Percentiles rank a stretch among this genome's conserved stretches.
These are phyloP conservation scores for Zizania latifolia DNA, from an alignment of 176 grass and related monocot genomes.

Conservation along the genomic window DNA sequence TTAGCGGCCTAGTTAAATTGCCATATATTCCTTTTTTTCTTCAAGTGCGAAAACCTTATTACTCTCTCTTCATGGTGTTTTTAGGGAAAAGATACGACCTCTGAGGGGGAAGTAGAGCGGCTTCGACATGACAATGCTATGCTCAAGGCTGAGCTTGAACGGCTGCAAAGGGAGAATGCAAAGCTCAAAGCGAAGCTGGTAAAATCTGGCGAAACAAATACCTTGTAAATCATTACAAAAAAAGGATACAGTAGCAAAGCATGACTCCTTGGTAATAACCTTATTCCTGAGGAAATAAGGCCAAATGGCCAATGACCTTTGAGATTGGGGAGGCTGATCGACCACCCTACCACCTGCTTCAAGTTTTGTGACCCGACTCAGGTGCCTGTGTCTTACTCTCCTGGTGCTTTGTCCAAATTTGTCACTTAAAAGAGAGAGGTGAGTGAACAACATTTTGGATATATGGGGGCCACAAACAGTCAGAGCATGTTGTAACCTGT, in stretches of 20 bases:
- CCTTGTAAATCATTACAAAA: slow-evolving; percentile 21
- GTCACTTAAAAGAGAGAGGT: not conserved
- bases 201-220: not conserved
- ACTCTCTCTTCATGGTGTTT: not conserved
- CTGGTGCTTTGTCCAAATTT: too few species aligned
- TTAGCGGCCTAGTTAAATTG: not conserved
- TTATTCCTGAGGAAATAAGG: too few species aligned
- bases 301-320: not conserved
- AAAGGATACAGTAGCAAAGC: not conserved
- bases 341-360: not conserved
- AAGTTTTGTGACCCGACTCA: not conserved
- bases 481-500: slow-evolving; percentile 35
- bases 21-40: not conserved
- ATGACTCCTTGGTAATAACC: not conserved
- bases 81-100: slow-evolving; percentile 38
- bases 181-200: slow-evolving; percentile 40
- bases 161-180: slow-evolving; percentile 56
- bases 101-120: slow-evolving; percentile 40
- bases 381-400: too few species aligned
- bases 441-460: not conserved
- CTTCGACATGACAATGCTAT: slow-evolving; percentile 48
- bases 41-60: not conserved
- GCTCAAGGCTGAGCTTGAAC: slow-evolving; percentile 59
- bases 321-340: not conserved
- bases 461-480: not conserved